These are phyloP conservation scores for Fraxinus sp. DNA, from an alignment of 305 asterid species.

Conservation along the genomic window DNA sequence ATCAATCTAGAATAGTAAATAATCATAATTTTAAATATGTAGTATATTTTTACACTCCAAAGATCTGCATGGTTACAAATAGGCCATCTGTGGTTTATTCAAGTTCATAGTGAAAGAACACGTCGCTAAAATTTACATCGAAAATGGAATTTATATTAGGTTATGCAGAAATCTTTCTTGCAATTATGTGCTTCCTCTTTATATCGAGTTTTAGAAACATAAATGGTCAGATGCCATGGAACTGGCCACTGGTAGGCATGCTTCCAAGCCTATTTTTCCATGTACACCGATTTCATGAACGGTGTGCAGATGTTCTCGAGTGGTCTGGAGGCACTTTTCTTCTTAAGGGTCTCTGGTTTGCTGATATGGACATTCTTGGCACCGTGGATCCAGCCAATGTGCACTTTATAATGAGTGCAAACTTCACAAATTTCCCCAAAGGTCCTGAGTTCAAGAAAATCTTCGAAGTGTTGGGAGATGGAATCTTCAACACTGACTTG, in stretches of 20 bases:
- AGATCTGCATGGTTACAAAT: slow-evolving; percentile 21
- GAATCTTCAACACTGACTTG: slow-evolving; percentile 44
- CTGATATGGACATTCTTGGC: slow-evolving; percentile 37
- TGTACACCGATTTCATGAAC: slow-evolving; percentile 34
- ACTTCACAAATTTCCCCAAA: slow-evolving; percentile 42
- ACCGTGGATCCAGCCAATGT: slow-evolving; percentile 49
- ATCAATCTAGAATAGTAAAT: slow-evolving; percentile 13
- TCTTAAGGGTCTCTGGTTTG: slow-evolving; percentile 36
- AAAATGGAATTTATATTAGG: slow-evolving; percentile 17
- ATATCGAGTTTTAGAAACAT: slow-evolving; percentile 20
- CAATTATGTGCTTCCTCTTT: slow-evolving; percentile 16
- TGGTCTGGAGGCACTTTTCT: slow-evolving; percentile 31
- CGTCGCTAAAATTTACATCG: background rate
- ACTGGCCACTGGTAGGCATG: slow-evolving; percentile 50
- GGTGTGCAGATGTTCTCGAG: slow-evolving; percentile 26
- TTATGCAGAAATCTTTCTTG: slow-evolving; percentile 27
- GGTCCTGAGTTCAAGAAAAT: slow-evolving; percentile 44
- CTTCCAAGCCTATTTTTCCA: slow-evolving; percentile 41
- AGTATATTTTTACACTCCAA: slow-evolving; percentile 30
- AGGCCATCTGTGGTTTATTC: background rate
- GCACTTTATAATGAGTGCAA: slow-evolving; percentile 47
- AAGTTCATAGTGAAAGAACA: background rate
- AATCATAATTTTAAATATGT: background rate
- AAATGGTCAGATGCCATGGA: slow-evolving; percentile 31
- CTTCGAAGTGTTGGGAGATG: slow-evolving; percentile 45